Evolutionary conservation across 2,329 filamentous ascomycete species (phyloP), one percentile per base, ranked within the genome.

Genomic region (Alternaria gaisen): DNA sequence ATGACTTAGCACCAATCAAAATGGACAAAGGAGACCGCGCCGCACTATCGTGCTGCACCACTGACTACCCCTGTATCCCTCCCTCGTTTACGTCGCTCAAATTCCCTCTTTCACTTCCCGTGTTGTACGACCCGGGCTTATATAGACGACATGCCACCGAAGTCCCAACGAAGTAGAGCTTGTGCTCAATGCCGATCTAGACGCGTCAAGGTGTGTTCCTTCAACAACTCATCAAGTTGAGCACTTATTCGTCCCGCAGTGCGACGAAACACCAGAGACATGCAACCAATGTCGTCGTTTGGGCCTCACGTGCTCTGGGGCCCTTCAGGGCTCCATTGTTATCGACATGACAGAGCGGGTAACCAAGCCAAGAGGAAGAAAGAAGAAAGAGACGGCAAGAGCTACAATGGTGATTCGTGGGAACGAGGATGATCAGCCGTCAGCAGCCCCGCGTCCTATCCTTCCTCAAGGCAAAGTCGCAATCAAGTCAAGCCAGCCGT

Each of bases 291-390:
- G 53, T n/a, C 34, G 34, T 1, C 72, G 73, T 11, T 66, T 77
- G 16, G 68, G 71, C 16, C 65, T 77, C 34, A 46, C 57, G 20
- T 77, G 75, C 64, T 75, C 72, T 16, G 74, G 75, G 12, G 72
- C 74, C 1, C 44, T 74, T 4, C 67, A 74, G 24, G 74, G 73
- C 53, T 75, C 73, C 18, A 70, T 76, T 32, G 73, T 77, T 51
- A 77, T 77, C 54, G 74, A 77, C 32, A 77, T 77, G 74, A 77
- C 74, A 0, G 71, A 75, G 24, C 71, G 70, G 44, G 66, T 75
- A 2, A 59, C 65, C 11, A 76, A 71, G 54, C 72, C 73, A 11
- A 67, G 68, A 51, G 61, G 54, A 22, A 64, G 69, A 7, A 60
- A 47, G 9, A 74, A 72, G 63, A 70, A 63, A 55, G 43, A 60